These are phyloP conservation scores for Coemansia aciculifera DNA, from an alignment of 192 early-diverging fungal genomes.

Conservation along the genomic window DNA sequence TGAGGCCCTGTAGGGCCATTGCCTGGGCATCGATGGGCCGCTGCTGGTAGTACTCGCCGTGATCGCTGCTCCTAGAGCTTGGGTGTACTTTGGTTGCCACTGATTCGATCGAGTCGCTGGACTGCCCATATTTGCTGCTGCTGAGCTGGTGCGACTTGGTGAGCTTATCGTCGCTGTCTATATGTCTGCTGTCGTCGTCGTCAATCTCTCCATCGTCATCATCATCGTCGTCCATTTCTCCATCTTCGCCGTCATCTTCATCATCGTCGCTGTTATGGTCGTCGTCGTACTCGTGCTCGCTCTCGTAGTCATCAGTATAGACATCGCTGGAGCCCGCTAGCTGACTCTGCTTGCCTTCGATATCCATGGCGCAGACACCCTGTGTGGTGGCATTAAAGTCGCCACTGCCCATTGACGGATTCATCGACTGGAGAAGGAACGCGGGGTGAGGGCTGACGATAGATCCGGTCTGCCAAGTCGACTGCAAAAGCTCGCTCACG, in stretches of 20 bases:
- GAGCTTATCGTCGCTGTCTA: not conserved
- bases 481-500: conserved; percentile 28
- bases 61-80: not conserved
- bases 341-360: conserved; percentile 1
- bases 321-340: not conserved
- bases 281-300: conserved; percentile 5
- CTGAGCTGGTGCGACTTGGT: not conserved
- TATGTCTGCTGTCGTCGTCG: not conserved
- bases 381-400: not conserved
- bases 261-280: conserved; percentile 24
- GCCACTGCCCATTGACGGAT: not conserved
- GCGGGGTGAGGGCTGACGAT: conserved; percentile 1
- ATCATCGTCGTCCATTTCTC: conserved; percentile 14
- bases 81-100: conserved; percentile 2
- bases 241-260: conserved; percentile 23
- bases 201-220: conserved; percentile 12
- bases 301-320: not conserved
- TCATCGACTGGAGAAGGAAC: not conserved
- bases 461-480: conserved; percentile 13
- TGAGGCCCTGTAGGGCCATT: conserved; percentile 1
- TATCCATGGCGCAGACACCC: not conserved
- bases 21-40: not conserved
- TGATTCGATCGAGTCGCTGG: conserved; percentile 2
- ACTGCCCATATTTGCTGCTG: not conserved
- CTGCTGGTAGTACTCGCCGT: conserved; percentile 5